Base-by-base conservation (phyloP, 257 asterid genomes). In the Jacaranda copaia region DNA sequence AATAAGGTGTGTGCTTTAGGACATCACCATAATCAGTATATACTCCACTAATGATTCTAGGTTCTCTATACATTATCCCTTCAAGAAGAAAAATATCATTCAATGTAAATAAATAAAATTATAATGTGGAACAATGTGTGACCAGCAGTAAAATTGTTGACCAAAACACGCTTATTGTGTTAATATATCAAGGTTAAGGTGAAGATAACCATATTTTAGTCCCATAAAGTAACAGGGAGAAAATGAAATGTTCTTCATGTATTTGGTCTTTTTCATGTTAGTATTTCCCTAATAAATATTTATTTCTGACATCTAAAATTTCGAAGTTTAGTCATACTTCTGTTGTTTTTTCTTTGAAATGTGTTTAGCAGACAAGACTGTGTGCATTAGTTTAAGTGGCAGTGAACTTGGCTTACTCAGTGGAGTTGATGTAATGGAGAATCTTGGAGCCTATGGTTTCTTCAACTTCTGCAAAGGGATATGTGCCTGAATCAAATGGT, bases 401-500 rank as follows among this genome's bases (percentile, higher is more conserved):
- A 35, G n/a, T 25, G 32, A 69, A 49, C 6, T 45, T 59, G 15
- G 68, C 84, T 79, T 85, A 92, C 96, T 59, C 4, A 49, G 94
- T 86, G 59, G 93, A 85, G 81, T 88, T 87, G 78, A 92, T 81
- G 83, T 89, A 92, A 53, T 82, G 85, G 66, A 90, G 91, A 57
- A 90, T 84, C 36, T 72, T 80, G 36, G 73, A 84, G 69, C 92
- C 93, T 18, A 62, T 0, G 3, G 36, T 38, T 39, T 68, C 62
- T 76, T 84, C 87, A 76, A 90, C 79, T 87, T 89, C 89, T 56
- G 91, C 80, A 77, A 79, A 89, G 8, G 96, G 96, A 68, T 77
- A 92, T 0, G 82, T 79, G 57, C 97, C 95, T 61, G 96, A 77
- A 76, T 89, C 93, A 74, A 81, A 79, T 12, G 91, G 95, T 0